Evolutionary conservation across 2,329 filamentous ascomycete genomes (phyloP).

Genomic region (Colletotrichum sojae): DNA sequence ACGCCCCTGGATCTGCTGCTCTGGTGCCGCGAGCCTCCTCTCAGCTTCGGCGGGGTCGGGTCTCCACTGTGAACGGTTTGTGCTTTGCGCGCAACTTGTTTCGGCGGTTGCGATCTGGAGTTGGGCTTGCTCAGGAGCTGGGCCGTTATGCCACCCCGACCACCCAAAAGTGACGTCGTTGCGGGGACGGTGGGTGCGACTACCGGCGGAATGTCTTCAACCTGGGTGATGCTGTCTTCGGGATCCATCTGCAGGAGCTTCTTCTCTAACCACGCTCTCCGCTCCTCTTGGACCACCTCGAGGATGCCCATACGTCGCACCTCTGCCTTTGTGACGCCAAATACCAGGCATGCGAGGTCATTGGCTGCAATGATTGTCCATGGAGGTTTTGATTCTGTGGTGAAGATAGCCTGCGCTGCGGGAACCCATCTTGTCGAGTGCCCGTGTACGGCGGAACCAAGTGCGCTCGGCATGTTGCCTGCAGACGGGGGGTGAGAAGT

Average conservation of each 20-base stretch:
- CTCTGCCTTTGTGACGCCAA: slow-evolving; percentile 97
- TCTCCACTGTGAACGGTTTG: slow-evolving; percentile 75
- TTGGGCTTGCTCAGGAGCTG: slow-evolving; percentile 88
- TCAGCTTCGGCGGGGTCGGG: slow-evolving; percentile 67
- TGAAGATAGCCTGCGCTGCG: slow-evolving; percentile 96
- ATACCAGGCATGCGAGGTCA: slow-evolving; percentile 96
- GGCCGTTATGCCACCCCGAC: slow-evolving; percentile 83
- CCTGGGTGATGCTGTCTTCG: slow-evolving; percentile 52
- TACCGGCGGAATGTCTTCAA: slow-evolving; percentile 54
- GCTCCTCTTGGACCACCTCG: slow-evolving; percentile 92
- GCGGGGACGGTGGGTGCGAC: slow-evolving; percentile 51
- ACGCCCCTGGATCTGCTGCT: slow-evolving; percentile 88
- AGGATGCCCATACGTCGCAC: slow-evolving; percentile 95
- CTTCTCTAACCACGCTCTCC: slow-evolving; percentile 88
- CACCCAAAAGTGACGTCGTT: slow-evolving; percentile 74
- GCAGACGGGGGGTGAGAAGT: slow-evolving; percentile 56
- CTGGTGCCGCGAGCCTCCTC: slow-evolving; percentile 72
- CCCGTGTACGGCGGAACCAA: slow-evolving; percentile 79
- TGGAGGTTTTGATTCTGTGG: slow-evolving; percentile 89
- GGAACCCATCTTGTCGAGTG: slow-evolving; percentile 93
- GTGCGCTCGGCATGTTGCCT: slow-evolving; percentile 60
- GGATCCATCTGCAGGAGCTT: slow-evolving; percentile 79
- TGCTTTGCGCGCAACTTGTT: slow-evolving; percentile 70
- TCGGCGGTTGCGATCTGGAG: slow-evolving; percentile 69
- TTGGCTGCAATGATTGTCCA: slow-evolving; percentile 98